A percentile compares a stretch with the other conserved stretches of the same genome.
Conservation (phyloP, 164 flowering plant genomes). For the Tinospora cordifolia region DNA sequence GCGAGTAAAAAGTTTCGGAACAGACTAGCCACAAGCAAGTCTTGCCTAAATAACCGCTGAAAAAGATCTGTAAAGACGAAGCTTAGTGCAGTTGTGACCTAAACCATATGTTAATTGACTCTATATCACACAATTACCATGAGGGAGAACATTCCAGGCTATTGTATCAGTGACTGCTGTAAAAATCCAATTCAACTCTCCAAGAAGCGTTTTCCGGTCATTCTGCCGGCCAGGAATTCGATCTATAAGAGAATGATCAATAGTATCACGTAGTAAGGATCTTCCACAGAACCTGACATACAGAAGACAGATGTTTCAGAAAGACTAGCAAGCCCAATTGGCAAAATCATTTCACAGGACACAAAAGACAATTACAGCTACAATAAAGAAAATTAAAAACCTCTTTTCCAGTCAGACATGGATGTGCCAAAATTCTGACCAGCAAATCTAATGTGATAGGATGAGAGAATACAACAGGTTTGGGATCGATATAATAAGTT, state of each 20-base stretch:
- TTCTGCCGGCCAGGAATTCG: slow-evolving; percentile 94
- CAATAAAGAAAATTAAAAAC: no score
- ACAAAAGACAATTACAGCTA: not conserved
- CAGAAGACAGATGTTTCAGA: slow-evolving; percentile 5
- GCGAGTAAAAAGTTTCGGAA: slow-evolving; percentile 93
- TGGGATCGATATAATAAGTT: not conserved
- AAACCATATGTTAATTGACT: not conserved
- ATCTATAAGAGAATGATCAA: slow-evolving; percentile 69
- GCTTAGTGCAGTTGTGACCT: slow-evolving; percentile 3
- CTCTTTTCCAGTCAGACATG: not conserved
- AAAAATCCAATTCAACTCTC: slow-evolving; percentile 98
- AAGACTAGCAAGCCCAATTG: not conserved
- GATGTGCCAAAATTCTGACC: not conserved
- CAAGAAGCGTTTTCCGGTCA: slow-evolving; percentile 90
- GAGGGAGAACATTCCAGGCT: slow-evolving; percentile 99
- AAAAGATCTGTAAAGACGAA: slow-evolving; percentile 68
- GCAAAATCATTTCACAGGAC: not conserved
- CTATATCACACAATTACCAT: slow-evolving; percentile 39
- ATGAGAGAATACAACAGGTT: not conserved
- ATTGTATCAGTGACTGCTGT: slow-evolving; percentile 98
- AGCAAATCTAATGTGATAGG: not conserved
- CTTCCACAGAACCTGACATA: slow-evolving; percentile 72
- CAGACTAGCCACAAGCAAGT: slow-evolving; percentile 88
- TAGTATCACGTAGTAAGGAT: slow-evolving; percentile 69
- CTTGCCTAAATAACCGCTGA: slow-evolving; percentile 93